phyloP scores from a whole-genome alignment of 805 yeast species.

The Pichia insulana region DNA sequence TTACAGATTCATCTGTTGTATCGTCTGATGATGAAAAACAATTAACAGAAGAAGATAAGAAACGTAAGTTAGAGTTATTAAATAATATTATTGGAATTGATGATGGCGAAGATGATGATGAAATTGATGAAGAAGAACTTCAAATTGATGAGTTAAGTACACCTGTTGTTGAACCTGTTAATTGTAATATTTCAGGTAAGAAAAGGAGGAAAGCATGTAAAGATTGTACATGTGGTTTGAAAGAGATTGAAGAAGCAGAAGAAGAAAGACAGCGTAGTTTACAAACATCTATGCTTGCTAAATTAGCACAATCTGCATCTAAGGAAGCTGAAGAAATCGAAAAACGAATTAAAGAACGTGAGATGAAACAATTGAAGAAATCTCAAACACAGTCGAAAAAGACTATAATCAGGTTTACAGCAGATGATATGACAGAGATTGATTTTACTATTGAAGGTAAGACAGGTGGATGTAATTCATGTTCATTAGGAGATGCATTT shows the following conservation, averaged over 20 bases:
- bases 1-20: slow-evolving; percentile 39
- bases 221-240: slow-evolving; percentile 95
- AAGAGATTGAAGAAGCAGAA: slow-evolving; percentile 74
- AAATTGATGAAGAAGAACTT: slow-evolving; percentile 20
- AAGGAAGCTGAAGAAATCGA: slow-evolving; percentile 48
- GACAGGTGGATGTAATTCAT: slow-evolving; percentile 95
- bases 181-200: slow-evolving; percentile 40
- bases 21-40: slow-evolving; percentile 30
- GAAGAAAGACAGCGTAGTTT: slow-evolving; percentile 33
- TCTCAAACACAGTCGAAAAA: slow-evolving; percentile 2
- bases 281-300: slow-evolving; percentile 37
- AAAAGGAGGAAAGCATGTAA: slow-evolving; percentile 90
- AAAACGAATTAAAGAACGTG: slow-evolving; percentile 30
- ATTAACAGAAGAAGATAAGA: slow-evolving; percentile 32
- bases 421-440: slow-evolving; percentile 75
- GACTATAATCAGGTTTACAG: slow-evolving; percentile 39
- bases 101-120: slow-evolving; percentile 15
- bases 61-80: slow-evolving; percentile 45
- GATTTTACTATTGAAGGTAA: slow-evolving; percentile 97
- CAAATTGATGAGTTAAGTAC: slow-evolving; percentile 35
- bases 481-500: slow-evolving; percentile 96
- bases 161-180: slow-evolving; percentile 46
- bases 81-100: slow-evolving; percentile 29
- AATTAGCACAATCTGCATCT: slow-evolving; percentile 43
- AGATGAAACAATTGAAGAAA: slow-evolving; percentile 12